Base-by-base conservation (phyloP, 2,329 filamentous ascomycete genomes). In the Penicillium sclerotiorum region DNA sequence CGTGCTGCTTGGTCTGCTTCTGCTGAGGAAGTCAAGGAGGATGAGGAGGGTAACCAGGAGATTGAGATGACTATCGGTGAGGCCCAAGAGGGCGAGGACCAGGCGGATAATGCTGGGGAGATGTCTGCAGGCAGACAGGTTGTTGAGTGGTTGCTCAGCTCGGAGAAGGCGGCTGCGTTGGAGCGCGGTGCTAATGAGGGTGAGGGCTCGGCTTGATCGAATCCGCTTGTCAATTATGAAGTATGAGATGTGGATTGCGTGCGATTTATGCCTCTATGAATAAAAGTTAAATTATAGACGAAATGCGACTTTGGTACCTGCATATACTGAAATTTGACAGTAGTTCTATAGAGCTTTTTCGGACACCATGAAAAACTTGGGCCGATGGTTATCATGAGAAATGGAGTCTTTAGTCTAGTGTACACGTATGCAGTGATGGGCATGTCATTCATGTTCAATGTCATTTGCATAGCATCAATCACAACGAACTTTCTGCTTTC, bases 1-100 rank as follows among this genome's bases (percentile, higher is more conserved):
- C 79, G 88, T 59, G 83, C 85, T 56, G 83, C 86, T 60, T 85
- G 89, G 76, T 76, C 77, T 47, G 79, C 84, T 7, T 76, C 77
- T 45, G 79, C 84, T 6, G 83, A 88, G 3, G 65, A 63, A 21
- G 59, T 60, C 4, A 58, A 56, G 5, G 49, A 56, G 40, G 47
- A 57, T 18, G 55, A 62, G 20, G 53, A 49, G 17, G 50, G 53
- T n/a, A 56, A 39, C 6, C 55, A 57, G 46, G 59, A 63, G 59
- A 53, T 61, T 42, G 59, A 61, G 45, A 61, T 62, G 52, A 60
- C 60, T 13, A 47, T 61, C 55, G 60, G 55, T 8, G 62, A 59
- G 15, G 57, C 28, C 8, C 53, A 59, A 45, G 57, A 57, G 43
- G 56, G 55, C 2, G 41, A 49, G 23, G 53, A 50, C 3, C 50